Percentiles rank a stretch among this genome's conserved stretches.
phyloP scores from a whole-genome alignment of 2,329 filamentous ascomycete species.

The Monosporascus sp. region DNA sequence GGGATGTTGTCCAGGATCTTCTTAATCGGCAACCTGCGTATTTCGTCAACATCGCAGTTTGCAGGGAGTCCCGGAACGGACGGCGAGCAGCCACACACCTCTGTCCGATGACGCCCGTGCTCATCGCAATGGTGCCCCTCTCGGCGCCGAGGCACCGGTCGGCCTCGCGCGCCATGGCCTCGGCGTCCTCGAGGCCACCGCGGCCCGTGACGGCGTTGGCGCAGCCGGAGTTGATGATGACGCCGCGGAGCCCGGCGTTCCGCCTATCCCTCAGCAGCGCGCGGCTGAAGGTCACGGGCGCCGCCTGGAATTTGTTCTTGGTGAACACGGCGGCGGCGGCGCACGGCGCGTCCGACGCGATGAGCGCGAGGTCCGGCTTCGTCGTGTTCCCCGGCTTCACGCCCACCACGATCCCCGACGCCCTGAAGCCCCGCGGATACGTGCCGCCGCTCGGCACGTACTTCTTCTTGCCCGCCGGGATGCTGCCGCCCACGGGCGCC shows the following conservation, averaged over 20 bases:
- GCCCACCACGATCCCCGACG: constrained; percentile 82
- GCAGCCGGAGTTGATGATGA: constrained; percentile 92
- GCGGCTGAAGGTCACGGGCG: constrained; percentile 82
- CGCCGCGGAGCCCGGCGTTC: constrained; percentile 67
- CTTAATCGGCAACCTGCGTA: constrained; percentile 71
- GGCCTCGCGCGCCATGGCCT: constrained; percentile 73
- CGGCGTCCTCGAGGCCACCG: constrained; percentile 83
- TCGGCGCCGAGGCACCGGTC: constrained; percentile 54
- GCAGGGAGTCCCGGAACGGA: not conserved
- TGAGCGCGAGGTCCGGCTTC: constrained; percentile 84
- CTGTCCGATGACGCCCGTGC: constrained; percentile 95
- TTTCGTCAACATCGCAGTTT: constrained; percentile 2
- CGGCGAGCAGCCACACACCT: constrained; percentile 43
- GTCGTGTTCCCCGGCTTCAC: constrained; percentile 91
- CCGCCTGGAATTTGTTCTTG: constrained; percentile 96
- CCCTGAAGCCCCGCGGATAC: constrained; percentile 86
- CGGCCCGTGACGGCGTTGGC: constrained; percentile 95
- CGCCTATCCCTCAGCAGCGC: constrained; percentile 62
- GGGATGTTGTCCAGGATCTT: constrained; percentile 86
- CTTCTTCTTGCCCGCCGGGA: constrained; percentile 80
- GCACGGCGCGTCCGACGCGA: constrained; percentile 82
- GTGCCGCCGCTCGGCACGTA: constrained; percentile 81
- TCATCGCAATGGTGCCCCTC: constrained; percentile 84
- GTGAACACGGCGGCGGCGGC: constrained; percentile 91
- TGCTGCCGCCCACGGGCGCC: constrained; percentile 49